phyloP scores from a whole-genome alignment of 345 rosid genomes.

The Trapa bicornis region DNA sequence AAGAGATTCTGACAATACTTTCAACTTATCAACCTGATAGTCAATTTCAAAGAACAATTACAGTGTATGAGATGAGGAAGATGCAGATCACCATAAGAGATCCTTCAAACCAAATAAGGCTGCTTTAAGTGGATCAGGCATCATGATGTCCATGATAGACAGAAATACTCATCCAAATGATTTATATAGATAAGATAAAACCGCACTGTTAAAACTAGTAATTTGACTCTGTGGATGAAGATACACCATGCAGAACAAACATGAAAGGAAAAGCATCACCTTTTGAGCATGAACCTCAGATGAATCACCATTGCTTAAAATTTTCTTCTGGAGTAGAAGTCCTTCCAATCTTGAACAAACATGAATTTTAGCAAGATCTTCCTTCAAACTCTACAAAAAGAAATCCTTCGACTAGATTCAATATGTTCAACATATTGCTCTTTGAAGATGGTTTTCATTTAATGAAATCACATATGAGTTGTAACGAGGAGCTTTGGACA shows the following conservation, averaged over 20 bases:
- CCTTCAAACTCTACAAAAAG: slow-evolving; percentile 54
- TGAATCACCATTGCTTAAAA: slow-evolving; percentile 65
- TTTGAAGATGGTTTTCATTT: not conserved
- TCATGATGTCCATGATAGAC: not conserved
- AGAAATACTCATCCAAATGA: not conserved
- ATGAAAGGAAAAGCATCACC: slow-evolving; percentile 23
- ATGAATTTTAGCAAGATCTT: slow-evolving; percentile 61
- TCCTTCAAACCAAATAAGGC: not conserved
- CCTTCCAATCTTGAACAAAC: slow-evolving; percentile 73
- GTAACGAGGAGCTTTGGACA: no score
- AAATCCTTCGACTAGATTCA: slow-evolving; percentile 2
- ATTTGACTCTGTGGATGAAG: no score
- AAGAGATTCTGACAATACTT: slow-evolving; percentile 82
- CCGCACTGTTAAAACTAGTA: no score
- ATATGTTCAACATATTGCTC: not conserved
- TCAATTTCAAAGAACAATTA: not conserved
- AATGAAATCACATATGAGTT: no score
- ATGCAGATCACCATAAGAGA: not conserved
- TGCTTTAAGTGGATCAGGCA: not conserved
- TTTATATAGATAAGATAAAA: not conserved
- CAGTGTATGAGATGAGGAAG: not conserved
- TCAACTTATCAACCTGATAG: slow-evolving; percentile 76
- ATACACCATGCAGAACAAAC: not conserved
- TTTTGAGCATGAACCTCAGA: slow-evolving; percentile 86
- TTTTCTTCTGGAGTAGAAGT: slow-evolving; percentile 60